Evolutionary conservation across 257 asterid species (phyloP).

Genomic region (Leonotis leonurus): DNA sequence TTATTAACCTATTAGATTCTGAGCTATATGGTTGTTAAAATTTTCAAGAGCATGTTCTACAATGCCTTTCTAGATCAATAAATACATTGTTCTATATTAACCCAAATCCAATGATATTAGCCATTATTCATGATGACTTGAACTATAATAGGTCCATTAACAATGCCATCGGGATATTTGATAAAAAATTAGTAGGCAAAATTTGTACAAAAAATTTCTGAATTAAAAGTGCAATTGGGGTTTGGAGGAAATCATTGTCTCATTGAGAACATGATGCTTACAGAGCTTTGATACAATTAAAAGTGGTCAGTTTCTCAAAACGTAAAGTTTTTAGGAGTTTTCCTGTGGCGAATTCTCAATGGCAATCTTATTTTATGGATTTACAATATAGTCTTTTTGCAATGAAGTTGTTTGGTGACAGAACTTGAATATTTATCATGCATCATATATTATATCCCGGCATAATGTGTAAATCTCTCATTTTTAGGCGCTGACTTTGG

Average conservation of each 20-base stretch:
- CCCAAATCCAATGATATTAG: background rate
- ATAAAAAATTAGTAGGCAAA: background rate
- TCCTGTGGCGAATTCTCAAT: background rate
- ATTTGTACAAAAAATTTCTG: background rate
- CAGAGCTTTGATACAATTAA: slow-evolving; percentile 15
- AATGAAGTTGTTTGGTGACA: too few species aligned
- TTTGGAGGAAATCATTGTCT: background rate
- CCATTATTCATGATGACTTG: background rate
- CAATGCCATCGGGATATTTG: background rate
- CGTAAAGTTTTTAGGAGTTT: background rate
- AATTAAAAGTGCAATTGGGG: background rate
- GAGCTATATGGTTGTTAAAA: background rate
- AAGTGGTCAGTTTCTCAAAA: background rate
- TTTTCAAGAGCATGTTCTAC: slow-evolving; percentile 2
- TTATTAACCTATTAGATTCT: too few species aligned
- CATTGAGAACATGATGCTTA: background rate
- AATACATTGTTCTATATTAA: too few species aligned
- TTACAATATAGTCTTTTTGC: background rate
- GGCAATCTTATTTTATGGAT: slow-evolving; percentile 10
- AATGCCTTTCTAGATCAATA: too few species aligned
- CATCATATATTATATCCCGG: background rate
- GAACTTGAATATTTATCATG: too few species aligned
- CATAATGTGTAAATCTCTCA: background rate
- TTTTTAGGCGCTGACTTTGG: slow-evolving; percentile 55
- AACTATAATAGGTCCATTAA: background rate